phyloP scores from a whole-genome alignment of 768 basidiomycete genomes.

The Mrakia hoshinonis region DNA sequence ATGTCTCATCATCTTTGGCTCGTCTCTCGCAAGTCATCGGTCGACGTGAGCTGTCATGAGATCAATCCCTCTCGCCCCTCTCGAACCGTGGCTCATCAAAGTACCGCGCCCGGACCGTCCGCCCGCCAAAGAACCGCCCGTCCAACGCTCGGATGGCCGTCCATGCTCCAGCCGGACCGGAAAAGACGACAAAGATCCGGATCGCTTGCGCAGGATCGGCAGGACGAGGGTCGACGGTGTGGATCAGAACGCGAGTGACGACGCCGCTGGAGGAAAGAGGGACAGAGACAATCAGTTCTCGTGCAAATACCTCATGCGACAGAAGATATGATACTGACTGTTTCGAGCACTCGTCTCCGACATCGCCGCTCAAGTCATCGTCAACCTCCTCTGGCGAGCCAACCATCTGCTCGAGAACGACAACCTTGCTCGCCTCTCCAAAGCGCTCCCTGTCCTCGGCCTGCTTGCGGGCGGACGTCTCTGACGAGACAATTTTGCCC shows the following conservation, averaged over 20 bases:
- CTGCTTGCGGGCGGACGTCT: slow-evolving; percentile 14
- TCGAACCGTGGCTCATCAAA: slow-evolving; percentile 55
- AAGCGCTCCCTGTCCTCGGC: slow-evolving; percentile 66
- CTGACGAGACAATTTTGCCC: slow-evolving; percentile 40
- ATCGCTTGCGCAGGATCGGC: slow-evolving; percentile 66
- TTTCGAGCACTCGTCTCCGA: slow-evolving; percentile 47
- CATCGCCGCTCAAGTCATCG: slow-evolving; percentile 77
- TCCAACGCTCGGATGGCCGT: slow-evolving; percentile 88
- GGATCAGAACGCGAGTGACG: slow-evolving; percentile 81
- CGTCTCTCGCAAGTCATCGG: too few species aligned
- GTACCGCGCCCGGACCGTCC: slow-evolving; percentile 70
- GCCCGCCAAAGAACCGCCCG: slow-evolving; percentile 83
- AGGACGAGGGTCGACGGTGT: slow-evolving; percentile 61
- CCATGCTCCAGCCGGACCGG: slow-evolving; percentile 89
- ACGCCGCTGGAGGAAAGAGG: slow-evolving; percentile 55
- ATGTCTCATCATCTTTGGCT: too few species aligned
- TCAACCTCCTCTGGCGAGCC: slow-evolving; percentile 64
- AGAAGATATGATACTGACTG: slow-evolving; percentile 39
- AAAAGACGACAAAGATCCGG: slow-evolving; percentile 82
- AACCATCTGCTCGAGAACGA: slow-evolving; percentile 86
- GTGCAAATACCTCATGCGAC: slow-evolving; percentile 11
- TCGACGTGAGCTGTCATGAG: background rate
- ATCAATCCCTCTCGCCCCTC: slow-evolving; percentile 11
- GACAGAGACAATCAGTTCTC: background rate
- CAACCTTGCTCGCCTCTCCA: slow-evolving; percentile 81